phyloP scores from a whole-genome alignment of 371 early-diverging fungal genomes.

The Rhizopus arrhizus region DNA sequence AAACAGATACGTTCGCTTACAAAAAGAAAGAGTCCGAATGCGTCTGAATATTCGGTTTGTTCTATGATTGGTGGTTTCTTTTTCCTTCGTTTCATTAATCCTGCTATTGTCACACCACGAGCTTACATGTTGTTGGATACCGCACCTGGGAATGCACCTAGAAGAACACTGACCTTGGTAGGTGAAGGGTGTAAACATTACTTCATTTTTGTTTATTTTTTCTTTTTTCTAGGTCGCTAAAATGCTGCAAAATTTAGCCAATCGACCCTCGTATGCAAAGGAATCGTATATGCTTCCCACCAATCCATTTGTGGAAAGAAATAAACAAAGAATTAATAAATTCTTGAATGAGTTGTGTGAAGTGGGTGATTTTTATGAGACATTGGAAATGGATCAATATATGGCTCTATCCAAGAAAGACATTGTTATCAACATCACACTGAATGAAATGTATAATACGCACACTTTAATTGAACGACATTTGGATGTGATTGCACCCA shows the following conservation, averaged over 20 bases:
- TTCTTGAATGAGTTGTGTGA: conserved; percentile 90
- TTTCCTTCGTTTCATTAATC: conserved; percentile 94
- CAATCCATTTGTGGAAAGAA: conserved; percentile 83
- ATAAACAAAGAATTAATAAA: conserved; percentile 79
- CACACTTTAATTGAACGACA: conserved; percentile 82
- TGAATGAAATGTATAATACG: conserved; percentile 91
- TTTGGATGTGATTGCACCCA: conserved; percentile 74
- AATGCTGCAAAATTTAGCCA: conserved; percentile 90
- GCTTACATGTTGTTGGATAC: conserved; percentile 92
- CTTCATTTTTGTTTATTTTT: too few relatives aligned
- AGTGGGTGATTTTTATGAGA: conserved; percentile 92
- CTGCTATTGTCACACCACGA: conserved; percentile 96
- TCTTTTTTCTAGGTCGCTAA: conserved; percentile 62
- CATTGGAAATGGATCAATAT: conserved; percentile 95
- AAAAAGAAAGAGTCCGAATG: conserved; percentile 89
- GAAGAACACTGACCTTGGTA: conserved; percentile 84
- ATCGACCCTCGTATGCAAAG: conserved; percentile 88
- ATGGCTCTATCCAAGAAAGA: conserved; percentile 91
- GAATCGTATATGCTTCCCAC: conserved; percentile 88
- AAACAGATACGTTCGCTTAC: conserved; percentile 93
- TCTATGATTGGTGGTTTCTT: conserved; percentile 97
- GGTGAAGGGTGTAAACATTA: too few relatives aligned
- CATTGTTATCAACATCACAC: conserved; percentile 78
- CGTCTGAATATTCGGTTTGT: conserved; percentile 85
- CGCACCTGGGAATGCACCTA: conserved; percentile 77